Percentiles rank a stretch among this genome's conserved stretches.
Evolutionary conservation across 1,284 basidiomycete species (phyloP).

Genomic region (Marasmius oreades): DNA sequence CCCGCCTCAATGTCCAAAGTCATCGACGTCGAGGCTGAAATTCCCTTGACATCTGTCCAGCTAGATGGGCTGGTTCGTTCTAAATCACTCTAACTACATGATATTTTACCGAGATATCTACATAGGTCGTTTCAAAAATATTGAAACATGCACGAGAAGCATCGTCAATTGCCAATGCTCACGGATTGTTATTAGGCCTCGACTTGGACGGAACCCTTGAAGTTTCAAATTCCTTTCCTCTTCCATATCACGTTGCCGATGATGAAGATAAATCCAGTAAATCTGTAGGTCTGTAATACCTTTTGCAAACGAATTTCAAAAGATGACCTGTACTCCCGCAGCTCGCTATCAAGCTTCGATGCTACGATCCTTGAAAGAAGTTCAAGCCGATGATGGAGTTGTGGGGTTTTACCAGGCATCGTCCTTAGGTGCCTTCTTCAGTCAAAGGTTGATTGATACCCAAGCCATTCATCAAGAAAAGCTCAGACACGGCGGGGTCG

Average conservation of each 20-base stretch:
- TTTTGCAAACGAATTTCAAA: constrained; percentile 6
- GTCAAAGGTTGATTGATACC: constrained; percentile 85
- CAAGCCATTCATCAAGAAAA: constrained; percentile 81
- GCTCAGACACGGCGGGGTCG: constrained; percentile 82
- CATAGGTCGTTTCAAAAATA: constrained; percentile 89
- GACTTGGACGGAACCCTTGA: constrained; percentile 91
- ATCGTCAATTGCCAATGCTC: constrained; percentile 55
- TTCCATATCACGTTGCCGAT: constrained; percentile 68
- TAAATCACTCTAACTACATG: constrained; percentile 8
- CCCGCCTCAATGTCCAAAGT: constrained; percentile 87
- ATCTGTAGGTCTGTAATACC: constrained; percentile 52
- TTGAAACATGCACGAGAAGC: constrained; percentile 81
- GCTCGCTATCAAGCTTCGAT: constrained; percentile 84
- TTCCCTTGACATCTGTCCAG: constrained; percentile 74
- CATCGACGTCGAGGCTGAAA: constrained; percentile 87
- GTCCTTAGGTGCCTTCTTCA: constrained; percentile 89
- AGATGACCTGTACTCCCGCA: constrained; percentile 26
- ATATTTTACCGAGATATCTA: constrained; percentile 4
- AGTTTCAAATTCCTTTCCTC: constrained; percentile 89
- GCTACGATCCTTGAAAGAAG: constrained; percentile 86
- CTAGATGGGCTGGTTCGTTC: constrained; percentile 78
- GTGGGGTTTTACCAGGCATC: constrained; percentile 97
- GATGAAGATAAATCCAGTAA: constrained; percentile 79
- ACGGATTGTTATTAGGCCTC: constrained; percentile 86
- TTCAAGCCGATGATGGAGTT: constrained; percentile 91